Evolutionary conservation across 2,329 filamentous ascomycete species (phyloP).

Genomic region (Sclerotinia trifoliorum): DNA sequence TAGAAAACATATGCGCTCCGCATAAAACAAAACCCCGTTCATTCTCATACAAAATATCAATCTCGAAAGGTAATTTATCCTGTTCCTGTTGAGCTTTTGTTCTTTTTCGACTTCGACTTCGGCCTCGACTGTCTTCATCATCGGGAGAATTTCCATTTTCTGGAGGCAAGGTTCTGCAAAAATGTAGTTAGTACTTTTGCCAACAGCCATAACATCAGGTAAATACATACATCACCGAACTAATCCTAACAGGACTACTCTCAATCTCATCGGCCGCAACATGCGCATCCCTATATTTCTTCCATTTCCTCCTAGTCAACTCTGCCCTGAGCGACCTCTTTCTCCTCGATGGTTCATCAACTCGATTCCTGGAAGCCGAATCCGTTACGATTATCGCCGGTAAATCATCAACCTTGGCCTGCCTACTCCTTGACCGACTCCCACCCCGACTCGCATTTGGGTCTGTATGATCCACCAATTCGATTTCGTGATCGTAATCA

Average conservation of each 20-base stretch:
- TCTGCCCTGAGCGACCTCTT: constrained; percentile 32
- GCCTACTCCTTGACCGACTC: constrained; percentile 26
- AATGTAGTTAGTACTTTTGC: not conserved
- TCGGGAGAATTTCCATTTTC: not conserved
- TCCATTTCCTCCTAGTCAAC: constrained; percentile 35
- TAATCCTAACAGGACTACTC: constrained; percentile 6
- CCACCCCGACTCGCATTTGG: constrained; percentile 14
- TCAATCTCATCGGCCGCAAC: constrained; percentile 28
- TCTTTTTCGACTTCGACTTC: constrained; percentile 20
- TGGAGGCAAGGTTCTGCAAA: constrained; percentile 14
- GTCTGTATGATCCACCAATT: constrained; percentile 55
- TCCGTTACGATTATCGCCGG: constrained; percentile 26
- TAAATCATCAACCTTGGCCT: not conserved
- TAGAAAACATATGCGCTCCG: constrained; percentile 85
- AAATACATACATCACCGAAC: constrained; percentile 14
- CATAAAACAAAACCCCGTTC: constrained; percentile 89
- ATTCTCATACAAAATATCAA: constrained; percentile 95
- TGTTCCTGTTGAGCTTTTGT: constrained; percentile 14
- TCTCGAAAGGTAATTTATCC: constrained; percentile 46
- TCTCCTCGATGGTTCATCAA: constrained; percentile 33
- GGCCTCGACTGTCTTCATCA: constrained; percentile 27
- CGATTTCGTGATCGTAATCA: constrained; percentile 71
- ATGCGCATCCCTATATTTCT: constrained; percentile 42
- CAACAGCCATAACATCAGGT: not conserved
- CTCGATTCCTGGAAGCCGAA: constrained; percentile 32